These are phyloP conservation scores for Podosphaera aphanis DNA, from an alignment of 2,329 filamentous ascomycete genomes.

Conservation along the genomic window DNA sequence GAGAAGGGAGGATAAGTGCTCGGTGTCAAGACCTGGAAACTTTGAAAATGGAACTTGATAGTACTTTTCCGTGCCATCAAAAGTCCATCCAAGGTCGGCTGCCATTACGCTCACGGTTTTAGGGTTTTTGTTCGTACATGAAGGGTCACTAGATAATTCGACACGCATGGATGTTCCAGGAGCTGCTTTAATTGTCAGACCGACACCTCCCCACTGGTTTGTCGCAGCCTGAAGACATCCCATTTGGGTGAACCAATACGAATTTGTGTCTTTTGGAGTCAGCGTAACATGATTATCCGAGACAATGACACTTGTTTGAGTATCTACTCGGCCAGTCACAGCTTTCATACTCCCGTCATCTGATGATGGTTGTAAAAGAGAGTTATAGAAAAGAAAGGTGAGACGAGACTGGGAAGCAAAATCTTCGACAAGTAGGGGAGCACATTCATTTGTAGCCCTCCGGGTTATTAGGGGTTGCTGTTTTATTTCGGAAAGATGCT, in stretches of 20 bases:
- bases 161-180: slow-evolving; percentile 26
- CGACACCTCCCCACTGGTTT: slow-evolving; percentile 29
- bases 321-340: slow-evolving; percentile 8
- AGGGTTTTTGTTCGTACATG: slow-evolving; percentile 18
- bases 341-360: slow-evolving; percentile 29
- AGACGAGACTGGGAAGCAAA: slow-evolving; percentile 37
- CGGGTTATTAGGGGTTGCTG: not conserved
- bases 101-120: slow-evolving; percentile 15
- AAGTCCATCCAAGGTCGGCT: slow-evolving; percentile 31
- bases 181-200: slow-evolving; percentile 29
- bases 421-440: slow-evolving; percentile 29
- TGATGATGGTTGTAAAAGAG: slow-evolving; percentile 28
- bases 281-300: slow-evolving; percentile 27
- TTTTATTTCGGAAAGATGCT: not conserved
- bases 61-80: slow-evolving; percentile 34
- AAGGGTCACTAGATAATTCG: slow-evolving; percentile 24
- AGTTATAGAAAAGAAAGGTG: slow-evolving; percentile 37
- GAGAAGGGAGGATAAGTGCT: slow-evolving; percentile 28
- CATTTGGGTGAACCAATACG: slow-evolving; percentile 35
- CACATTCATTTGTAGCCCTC: slow-evolving; percentile 15
- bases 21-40: slow-evolving; percentile 25
- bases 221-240: slow-evolving; percentile 26
- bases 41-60: slow-evolving; percentile 33
- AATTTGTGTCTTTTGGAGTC: slow-evolving; percentile 22
- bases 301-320: slow-evolving; percentile 25